Evolutionary conservation across 202 grass and related monocot species (phyloP), one percentile per base, ranked within the genome.

Genomic region (Dendrocalamus latiflorus): DNA sequence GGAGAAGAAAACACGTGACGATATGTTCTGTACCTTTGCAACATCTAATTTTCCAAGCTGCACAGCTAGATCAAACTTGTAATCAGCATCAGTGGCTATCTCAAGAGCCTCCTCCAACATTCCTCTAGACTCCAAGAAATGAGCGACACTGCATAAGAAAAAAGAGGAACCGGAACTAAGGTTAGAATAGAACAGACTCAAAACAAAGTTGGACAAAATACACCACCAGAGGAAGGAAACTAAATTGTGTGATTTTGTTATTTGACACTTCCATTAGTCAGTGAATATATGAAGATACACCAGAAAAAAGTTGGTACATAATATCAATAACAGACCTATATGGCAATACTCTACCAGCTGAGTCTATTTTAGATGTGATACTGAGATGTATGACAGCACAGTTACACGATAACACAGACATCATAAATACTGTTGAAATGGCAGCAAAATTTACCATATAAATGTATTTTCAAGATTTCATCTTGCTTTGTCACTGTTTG

Each of bases 41-140:
- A 90, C 50, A 47, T 93, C 96, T 80, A 98, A 83, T 80, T 86
- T 93, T 67, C 96, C 91, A 87, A 98, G 96, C 72, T 98, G 96
- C 77, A 98, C 89, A 86, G 96, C 89, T 50, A 98, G 78, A 75
- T 98, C 91, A 84, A 98, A 98, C 81, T 83, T 98, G 86, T 98
- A 98, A 88, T 98, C 83, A 88, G 91, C 83, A 84, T 98, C 96
- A 75, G 87, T 98, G 63, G 96, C 96, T 87, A 98, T 91, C 65
- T 95, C 93, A 89, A 98, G 91, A 83, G 96, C 96, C 74, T 95
- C 96, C 82, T 98, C 93, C 70, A 98, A 83, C 96, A 98, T 98
- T 43, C 93, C 93, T 84, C 96, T 92, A 3, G 96, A 98, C 59
- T 98, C 96, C 89, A 98, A 85, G 83, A 98, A 98, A 90, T 92